Evolutionary conservation across 805 yeast species (phyloP), one percentile per base, ranked within the genome.

Genomic region (Ascoidea rubescens): DNA sequence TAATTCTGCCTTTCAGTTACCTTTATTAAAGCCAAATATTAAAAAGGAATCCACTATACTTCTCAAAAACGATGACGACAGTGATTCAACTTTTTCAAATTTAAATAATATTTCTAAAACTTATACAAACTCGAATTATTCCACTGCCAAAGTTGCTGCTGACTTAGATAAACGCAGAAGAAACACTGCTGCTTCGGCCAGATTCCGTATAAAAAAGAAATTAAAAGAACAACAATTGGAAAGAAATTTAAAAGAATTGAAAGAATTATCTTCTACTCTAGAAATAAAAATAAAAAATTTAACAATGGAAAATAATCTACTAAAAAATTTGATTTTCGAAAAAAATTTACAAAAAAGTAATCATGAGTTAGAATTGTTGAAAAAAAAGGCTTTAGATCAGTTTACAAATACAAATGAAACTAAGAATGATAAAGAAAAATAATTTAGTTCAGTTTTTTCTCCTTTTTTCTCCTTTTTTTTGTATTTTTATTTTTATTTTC

Each of bases 121-220:
- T 10, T 17, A 14, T 45, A 17, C 17, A 14, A 16, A n/a, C 8
- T 45, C 47, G 4, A 16, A n/a, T 45, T 7, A n/a, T 17, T 10
- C 16, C 16, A 10, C 17, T 45, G 8, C 47, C 16, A 10, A 45
- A 17, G 47, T 45, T n/a, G 7, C 14, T 14, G 70, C 75, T 28
- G 81, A 78, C 54, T 75, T 73, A 48, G 93, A 85, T 61, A 91
- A 87, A 68, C 77, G 96, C 56, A 79, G 84, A 57, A 77, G 95
- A 60, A 90, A 89, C 68, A 89, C 96, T 0, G 96, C 93, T 1
- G 98, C 99, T 1, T 81, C 91, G 21, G 97, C 97, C 4, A 74
- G 98, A 55, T 91, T 91, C 72, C 76, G 99, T 57, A 78, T 88
- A 63, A 88, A 87, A 75, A 89, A 87, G 79, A 90, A 91, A 74